Evolutionary conservation across 495 filamentous ascomycete species (phyloP), one percentile per base, ranked within the genome.

Genomic region (Podospora pseudoanserina): DNA sequence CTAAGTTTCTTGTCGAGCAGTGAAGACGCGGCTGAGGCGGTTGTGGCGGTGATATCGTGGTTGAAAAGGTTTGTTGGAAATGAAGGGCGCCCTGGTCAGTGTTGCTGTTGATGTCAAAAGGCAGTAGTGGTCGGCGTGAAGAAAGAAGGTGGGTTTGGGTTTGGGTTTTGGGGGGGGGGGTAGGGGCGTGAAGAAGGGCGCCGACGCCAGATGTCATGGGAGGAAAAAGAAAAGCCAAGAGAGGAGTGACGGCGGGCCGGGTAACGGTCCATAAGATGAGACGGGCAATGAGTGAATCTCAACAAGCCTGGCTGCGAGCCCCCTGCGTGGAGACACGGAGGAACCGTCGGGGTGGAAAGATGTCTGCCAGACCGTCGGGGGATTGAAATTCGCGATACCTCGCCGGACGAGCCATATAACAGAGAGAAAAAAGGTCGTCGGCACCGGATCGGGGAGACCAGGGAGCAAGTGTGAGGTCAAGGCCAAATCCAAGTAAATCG

Each of bases 221-320:
- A 49, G 63, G 60, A 27, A 67, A 68, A 65, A 57, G 39, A 30
- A 55, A 59, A 28, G 27, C 39, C 19, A 65, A 59, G 56, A 56
- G 60, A 62, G 56, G 55, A 56, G 49, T 32, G 58, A 20, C 65
- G 70, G 63, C 64, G 66, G 74, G 66, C 66, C 72, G 69, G 68
- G 61, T 68, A 62, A 70, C 64, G 68, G 71, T 74, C 75, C 75
- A 77, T 76, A 76, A 72, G 72, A 73, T 61, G 60, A 65, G 65
- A 72, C 67, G 68, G 68, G 56, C 70, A 62, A 72, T 57, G 57
- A 64, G 34, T 55, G 18, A 63, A 68, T 49, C 39, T 49, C 39
- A 49, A 49, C 39, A 49, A 49, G 39, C 68, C 62, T 53, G 53
- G 20, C 63, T 32, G 26, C 30, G 34, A 65, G 63, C 54, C 32